phyloP scores from a whole-genome alignment of 2,329 filamentous ascomycete species.

The Cladophialophora yegresii region DNA sequence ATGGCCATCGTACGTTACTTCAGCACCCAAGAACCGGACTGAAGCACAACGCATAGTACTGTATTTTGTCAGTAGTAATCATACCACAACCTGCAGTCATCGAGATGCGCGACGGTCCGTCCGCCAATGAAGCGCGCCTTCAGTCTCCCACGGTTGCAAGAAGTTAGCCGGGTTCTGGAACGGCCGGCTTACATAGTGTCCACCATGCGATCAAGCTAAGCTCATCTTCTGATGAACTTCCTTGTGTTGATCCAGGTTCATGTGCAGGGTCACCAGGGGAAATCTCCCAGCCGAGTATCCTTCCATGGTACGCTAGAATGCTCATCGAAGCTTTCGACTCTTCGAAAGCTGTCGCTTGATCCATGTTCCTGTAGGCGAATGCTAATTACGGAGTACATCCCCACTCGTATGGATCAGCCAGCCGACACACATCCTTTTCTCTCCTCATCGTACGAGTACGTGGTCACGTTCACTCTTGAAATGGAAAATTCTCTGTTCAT shows the following conservation, averaged over 20 bases:
- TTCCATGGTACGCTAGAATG: constrained; percentile 16
- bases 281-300: constrained; percentile 11
- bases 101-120: constrained; percentile 7
- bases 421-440: not conserved
- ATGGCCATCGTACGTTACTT: not conserved
- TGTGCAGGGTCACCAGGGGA: constrained; percentile 18
- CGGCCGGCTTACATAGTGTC: not conserved
- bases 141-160: not conserved
- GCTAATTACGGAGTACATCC: not conserved
- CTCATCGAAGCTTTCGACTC: constrained; percentile 16
- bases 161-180: not conserved
- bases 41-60: not conserved
- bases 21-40: not conserved
- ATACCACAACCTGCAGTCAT: constrained; percentile 3
- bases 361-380: constrained; percentile 10
- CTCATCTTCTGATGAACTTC: not conserved
- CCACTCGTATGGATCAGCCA: constrained; percentile 11
- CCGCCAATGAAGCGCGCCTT: not conserved
- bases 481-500: constrained; percentile 3
- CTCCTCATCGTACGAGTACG: not conserved
- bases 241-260: not conserved
- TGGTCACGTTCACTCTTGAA: constrained; percentile 6
- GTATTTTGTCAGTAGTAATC: constrained; percentile 10
- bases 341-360: constrained; percentile 16
- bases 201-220: not conserved